Evolutionary conservation across 768 basidiomycete genomes (phyloP).

Genomic region (Serpula lacrymans): DNA sequence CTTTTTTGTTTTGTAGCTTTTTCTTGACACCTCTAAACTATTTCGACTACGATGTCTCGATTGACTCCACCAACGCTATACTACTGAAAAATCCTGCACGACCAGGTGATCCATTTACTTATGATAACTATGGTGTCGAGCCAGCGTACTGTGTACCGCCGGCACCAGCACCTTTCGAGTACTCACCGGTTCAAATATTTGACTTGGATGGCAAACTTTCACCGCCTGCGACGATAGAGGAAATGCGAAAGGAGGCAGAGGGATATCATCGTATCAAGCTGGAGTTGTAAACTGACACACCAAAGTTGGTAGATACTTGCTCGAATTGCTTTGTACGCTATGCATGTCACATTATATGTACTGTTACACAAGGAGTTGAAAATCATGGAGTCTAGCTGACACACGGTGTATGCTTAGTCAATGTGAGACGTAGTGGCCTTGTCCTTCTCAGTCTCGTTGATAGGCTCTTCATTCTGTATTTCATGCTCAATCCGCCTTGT

Average conservation of each 20-base stretch:
- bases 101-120: conserved; percentile 36
- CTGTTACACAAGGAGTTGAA: neutral
- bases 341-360: neutral
- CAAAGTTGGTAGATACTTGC: neutral
- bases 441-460: conserved; percentile 12
- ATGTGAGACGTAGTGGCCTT: conserved; percentile 16
- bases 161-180: conserved; percentile 37
- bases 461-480: conserved; percentile 21
- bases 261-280: conserved; percentile 37
- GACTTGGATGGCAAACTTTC: conserved; percentile 32
- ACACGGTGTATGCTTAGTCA: too few relatives aligned
- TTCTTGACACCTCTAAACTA: conserved; percentile 61
- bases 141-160: conserved; percentile 37
- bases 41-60: conserved; percentile 60
- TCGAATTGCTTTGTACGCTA: neutral
- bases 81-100: conserved; percentile 37
- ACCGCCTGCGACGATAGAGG: conserved; percentile 28
- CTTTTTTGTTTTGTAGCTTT: conserved; percentile 34
- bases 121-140: conserved; percentile 53
- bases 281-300: conserved; percentile 12
- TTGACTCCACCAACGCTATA: conserved; percentile 54
- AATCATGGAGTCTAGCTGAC: too few relatives aligned
- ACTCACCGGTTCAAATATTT: conserved; percentile 30
- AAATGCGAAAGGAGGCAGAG: conserved; percentile 39
- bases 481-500: conserved; percentile 39